These are phyloP conservation scores for Colletotrichum trifolii DNA, from an alignment of 2,329 filamentous ascomycete genomes.

Conservation along the genomic window DNA sequence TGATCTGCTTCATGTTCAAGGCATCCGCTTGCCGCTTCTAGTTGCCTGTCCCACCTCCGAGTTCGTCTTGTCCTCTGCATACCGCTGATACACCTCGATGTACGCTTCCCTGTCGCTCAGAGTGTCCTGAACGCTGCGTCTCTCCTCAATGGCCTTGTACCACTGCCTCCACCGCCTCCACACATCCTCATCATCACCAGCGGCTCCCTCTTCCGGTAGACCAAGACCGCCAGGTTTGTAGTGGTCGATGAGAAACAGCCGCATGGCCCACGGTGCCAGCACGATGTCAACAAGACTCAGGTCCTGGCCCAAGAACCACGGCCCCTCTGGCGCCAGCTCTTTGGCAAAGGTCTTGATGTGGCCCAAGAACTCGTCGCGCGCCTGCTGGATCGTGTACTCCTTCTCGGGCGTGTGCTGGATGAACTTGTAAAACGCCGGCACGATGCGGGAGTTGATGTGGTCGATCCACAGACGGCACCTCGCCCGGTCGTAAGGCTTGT, in stretches of 20 bases:
- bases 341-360: conserved; percentile 69
- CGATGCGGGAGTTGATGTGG: conserved; percentile 73
- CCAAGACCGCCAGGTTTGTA: conserved; percentile 71
- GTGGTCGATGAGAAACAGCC: conserved; percentile 79
- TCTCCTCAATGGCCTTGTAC: conserved; percentile 66
- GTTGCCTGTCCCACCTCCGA: conserved; percentile 72
- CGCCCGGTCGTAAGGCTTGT: conserved; percentile 72
- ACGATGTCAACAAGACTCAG: conserved; percentile 77
- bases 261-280: conserved; percentile 78
- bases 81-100: conserved; percentile 74
- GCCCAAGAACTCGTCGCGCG: conserved; percentile 66
- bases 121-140: conserved; percentile 74
- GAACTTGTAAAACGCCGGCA: conserved; percentile 75
- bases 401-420: conserved; percentile 66
- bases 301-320: conserved; percentile 74
- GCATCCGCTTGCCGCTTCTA: conserved; percentile 70
- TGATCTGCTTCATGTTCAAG: conserved; percentile 48
- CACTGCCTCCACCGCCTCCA: conserved; percentile 76
- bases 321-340: conserved; percentile 67
- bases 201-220: conserved; percentile 48
- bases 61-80: conserved; percentile 73
- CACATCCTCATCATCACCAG: conserved; percentile 59
- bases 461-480: conserved; percentile 79
- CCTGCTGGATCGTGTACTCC: conserved; percentile 60
- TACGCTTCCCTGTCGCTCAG: conserved; percentile 76